Evolutionary conservation across 331 rosid species (phyloP), one percentile per base, ranked within the genome.

Genomic region (Malus hybrid): DNA sequence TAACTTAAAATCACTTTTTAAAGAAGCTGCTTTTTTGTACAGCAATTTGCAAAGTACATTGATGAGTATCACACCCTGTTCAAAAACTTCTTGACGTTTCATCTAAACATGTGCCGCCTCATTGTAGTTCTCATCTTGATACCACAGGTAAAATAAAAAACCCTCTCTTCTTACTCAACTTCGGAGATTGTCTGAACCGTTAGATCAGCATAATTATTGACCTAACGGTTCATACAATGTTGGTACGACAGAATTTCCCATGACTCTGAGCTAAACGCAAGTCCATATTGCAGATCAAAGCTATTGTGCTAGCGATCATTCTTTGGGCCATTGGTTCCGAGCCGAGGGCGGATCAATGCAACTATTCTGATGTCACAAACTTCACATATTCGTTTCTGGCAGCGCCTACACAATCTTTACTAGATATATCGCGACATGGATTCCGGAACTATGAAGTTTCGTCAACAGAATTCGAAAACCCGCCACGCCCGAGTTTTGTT

Each of bases 361-460:
- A 67, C 80, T 46, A 60, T 66, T 19, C 71, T n/a, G 32, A 42
- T 3, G 19, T 39, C 13, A 26, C 81, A 4, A 78, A 81, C 30
- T 75, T 74, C 39, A 36, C 70, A 24, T 63, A 75, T n/a, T 84
- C 87, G 5, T 84, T 84, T 71, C 78, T 84, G 71, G 68, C 55
- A 29, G 34, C 10, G 19, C 80, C 85, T 15, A 62, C 56, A 44
- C 68, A 69, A 22, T 63, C 84, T 6, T 0, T 74, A 13, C 68
- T 29, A 5, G 61, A 11, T 32, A 36, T 29, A 15, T 39, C 70
- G 20, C 10, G 48, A 3, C 75, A 2, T 34, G 63, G 44, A 30
- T 75, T 52, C 70, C 22, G 75, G 52, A 32, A 79, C 18, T 68
- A 71, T 42, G 34, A 66, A 61, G 70, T 30, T 61, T 75, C 72